These are phyloP conservation scores for Trichaptum fuscoviolaceum DNA, from an alignment of 768 basidiomycete species.

Conservation along the genomic window DNA sequence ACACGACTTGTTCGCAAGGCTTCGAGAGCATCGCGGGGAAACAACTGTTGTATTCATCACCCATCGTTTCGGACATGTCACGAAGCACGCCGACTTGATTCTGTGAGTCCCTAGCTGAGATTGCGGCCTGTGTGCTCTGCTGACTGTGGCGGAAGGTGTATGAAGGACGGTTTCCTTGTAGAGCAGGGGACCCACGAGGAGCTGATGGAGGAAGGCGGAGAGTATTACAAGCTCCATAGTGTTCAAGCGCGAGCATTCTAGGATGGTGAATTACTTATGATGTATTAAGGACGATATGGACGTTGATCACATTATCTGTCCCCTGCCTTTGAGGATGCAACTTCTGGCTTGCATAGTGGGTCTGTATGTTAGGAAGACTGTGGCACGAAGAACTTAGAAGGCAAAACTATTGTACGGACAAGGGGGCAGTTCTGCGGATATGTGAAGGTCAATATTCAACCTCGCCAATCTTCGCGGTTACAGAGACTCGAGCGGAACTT, in stretches of 20 bases:
- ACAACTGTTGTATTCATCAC: slow-evolving; percentile 28
- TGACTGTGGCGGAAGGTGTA: slow-evolving; percentile 28
- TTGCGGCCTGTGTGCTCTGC: neutral
- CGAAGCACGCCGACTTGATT: slow-evolving; percentile 32
- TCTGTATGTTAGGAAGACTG: too few species aligned
- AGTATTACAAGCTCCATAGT: slow-evolving; percentile 37
- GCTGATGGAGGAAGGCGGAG: slow-evolving; percentile 30
- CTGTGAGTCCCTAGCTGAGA: slow-evolving; percentile 21
- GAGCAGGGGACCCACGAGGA: slow-evolving; percentile 37
- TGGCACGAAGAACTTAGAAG: slow-evolving; percentile 35
- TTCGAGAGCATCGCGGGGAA: slow-evolving; percentile 8
- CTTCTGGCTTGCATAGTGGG: too few species aligned
- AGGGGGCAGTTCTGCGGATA: slow-evolving; percentile 35
- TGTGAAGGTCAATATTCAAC: slow-evolving; percentile 35
- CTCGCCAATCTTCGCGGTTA: slow-evolving; percentile 25
- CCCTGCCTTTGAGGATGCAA: too few species aligned
- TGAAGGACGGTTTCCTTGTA: slow-evolving; percentile 37
- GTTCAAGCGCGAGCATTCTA: slow-evolving; percentile 33
- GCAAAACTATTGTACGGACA: slow-evolving; percentile 33
- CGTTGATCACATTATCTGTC: neutral
- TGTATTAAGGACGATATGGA: neutral
- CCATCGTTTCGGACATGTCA: slow-evolving; percentile 34
- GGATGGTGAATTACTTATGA: neutral
- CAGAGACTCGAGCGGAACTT: too few species aligned
- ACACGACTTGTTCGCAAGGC: slow-evolving; percentile 11